Evolutionary conservation across 108 stramenopile genomes (phyloP).

Genomic region (Cyclotella atomus): DNA sequence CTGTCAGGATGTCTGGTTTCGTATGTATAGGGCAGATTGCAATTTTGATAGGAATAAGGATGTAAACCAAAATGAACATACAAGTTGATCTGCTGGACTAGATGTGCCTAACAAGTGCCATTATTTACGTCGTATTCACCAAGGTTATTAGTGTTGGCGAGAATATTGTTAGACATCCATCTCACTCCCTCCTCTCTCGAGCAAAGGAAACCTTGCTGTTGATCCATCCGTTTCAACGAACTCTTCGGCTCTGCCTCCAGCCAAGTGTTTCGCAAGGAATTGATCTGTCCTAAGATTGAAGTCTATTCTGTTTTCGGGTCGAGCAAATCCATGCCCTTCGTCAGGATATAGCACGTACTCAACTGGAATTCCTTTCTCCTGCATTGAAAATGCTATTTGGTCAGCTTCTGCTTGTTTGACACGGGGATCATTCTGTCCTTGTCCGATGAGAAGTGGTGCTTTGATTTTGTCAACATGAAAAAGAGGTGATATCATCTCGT

Average conservation of each 20-base stretch:
- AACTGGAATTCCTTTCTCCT: slow-evolving; percentile 65
- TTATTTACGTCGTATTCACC: too few relatives aligned
- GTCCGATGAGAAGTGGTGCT: slow-evolving; percentile 68
- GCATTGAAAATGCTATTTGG: slow-evolving; percentile 67
- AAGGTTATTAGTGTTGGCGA: too few relatives aligned
- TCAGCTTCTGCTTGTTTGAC: slow-evolving; percentile 74
- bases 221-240: slow-evolving; percentile 35
- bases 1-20: too few relatives aligned
- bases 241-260: slow-evolving; percentile 31
- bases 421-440: slow-evolving; percentile 73
- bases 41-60: too few relatives aligned
- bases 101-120: too few relatives aligned
- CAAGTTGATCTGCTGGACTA: too few relatives aligned
- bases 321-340: slow-evolving; percentile 71
- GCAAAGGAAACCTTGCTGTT: slow-evolving; percentile 35
- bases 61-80: too few relatives aligned
- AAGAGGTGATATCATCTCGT: slow-evolving; percentile 65
- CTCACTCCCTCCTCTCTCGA: slow-evolving; percentile 19
- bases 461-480: slow-evolving; percentile 73
- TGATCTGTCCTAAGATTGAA: slow-evolving; percentile 57
- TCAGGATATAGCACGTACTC: slow-evolving; percentile 74
- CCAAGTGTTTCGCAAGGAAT: slow-evolving; percentile 42
- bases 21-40: too few relatives aligned
- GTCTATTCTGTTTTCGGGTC: slow-evolving; percentile 65
- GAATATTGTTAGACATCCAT: not conserved